Evolutionary conservation across 2,329 filamentous ascomycete genomes (phyloP), one percentile per base, ranked within the genome.

Genomic region (Fusarium sororula): DNA sequence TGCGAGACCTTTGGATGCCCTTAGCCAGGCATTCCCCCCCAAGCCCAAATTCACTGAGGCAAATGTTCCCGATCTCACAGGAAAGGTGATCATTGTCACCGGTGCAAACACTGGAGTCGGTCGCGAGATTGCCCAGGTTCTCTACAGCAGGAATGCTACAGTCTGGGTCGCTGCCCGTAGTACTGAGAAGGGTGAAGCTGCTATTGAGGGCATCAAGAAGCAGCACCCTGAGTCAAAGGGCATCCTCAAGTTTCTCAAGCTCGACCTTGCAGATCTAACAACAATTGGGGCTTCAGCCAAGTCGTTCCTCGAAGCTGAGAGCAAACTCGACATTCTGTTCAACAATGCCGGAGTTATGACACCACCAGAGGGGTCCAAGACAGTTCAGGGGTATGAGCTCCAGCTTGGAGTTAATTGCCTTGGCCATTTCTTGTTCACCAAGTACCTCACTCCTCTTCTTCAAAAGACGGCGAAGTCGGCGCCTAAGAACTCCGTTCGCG

Each of bases 21-120:
- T 78, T 20, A 67, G 63, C 39, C 76, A 79, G 58, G 68, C 65
- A 5, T 77, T 77, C 17, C 78, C 78, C 9, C 70, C 75, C 3
- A 77, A 73, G 32, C 78, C 78, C 14, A 50, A 63, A 30, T 78
- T 78, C 56, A 79, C 72, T 4, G 78, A 79, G 44, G 30, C 95
- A 80, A 93, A 97, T 78, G 88, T 97, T 32, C 93, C 94, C 0
- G 78, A 79, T 45, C 77, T 79, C 37, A 73, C 73, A 8, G 70
- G 63, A 24, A 77, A 75, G 92, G 91, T 93, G 39, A 85, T 84
- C 80, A 84, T 91, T 67, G 85, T 91, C 22, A 91, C 82, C 2
- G 82, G 82, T 42, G 79, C 80, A 62, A 83, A 83, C 72, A 80
- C 81, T 1, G 82, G 82, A 82, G 82, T 90, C 12, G 89, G 89